Percentiles rank a stretch among this genome's conserved stretches.
phyloP scores from a whole-genome alignment of 768 basidiomycete genomes.

The Tubosaeta brunneosetosa region DNA sequence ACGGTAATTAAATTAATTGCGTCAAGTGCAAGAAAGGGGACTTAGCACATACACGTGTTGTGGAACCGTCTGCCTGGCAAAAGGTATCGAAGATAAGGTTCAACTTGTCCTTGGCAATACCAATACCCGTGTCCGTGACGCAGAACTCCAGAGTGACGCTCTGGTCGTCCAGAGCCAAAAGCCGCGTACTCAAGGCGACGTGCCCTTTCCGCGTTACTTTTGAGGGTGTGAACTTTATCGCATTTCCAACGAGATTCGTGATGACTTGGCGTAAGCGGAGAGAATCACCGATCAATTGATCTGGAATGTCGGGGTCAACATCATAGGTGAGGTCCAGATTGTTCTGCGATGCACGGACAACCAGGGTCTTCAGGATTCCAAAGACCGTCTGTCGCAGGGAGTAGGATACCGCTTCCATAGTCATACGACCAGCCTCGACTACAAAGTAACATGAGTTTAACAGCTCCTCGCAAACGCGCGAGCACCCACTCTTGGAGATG shows the following conservation, averaged over 20 bases:
- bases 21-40: slow-evolving; percentile 6
- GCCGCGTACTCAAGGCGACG: slow-evolving; percentile 82
- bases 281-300: slow-evolving; percentile 95
- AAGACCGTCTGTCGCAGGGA: slow-evolving; percentile 96
- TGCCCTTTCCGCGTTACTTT: slow-evolving; percentile 78
- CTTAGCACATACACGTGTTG: slow-evolving; percentile 66
- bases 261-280: slow-evolving; percentile 92
- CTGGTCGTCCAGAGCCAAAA: slow-evolving; percentile 74
- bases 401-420: slow-evolving; percentile 98
- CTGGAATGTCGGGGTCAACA: slow-evolving; percentile 92
- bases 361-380: slow-evolving; percentile 95
- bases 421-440: slow-evolving; percentile 99
- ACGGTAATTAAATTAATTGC: slow-evolving; percentile 14
- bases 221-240: slow-evolving; percentile 93
- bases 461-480: neutral
- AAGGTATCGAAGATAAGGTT: slow-evolving; percentile 99
- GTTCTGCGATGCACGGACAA: slow-evolving; percentile 95
- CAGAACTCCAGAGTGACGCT: slow-evolving; percentile 94
- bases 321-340: slow-evolving; percentile 95
- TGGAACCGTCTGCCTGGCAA: slow-evolving; percentile 97
- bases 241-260: slow-evolving; percentile 92
- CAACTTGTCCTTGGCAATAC: slow-evolving; percentile 96
- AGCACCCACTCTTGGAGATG: slow-evolving; percentile 91
- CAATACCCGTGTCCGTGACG: slow-evolving; percentile 96
- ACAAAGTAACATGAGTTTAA: slow-evolving; percentile 10